Percentiles rank a stretch among this genome's conserved stretches.
Conservation (phyloP, 768 basidiomycete species). For the Cystofilobasidium capitatum region DNA sequence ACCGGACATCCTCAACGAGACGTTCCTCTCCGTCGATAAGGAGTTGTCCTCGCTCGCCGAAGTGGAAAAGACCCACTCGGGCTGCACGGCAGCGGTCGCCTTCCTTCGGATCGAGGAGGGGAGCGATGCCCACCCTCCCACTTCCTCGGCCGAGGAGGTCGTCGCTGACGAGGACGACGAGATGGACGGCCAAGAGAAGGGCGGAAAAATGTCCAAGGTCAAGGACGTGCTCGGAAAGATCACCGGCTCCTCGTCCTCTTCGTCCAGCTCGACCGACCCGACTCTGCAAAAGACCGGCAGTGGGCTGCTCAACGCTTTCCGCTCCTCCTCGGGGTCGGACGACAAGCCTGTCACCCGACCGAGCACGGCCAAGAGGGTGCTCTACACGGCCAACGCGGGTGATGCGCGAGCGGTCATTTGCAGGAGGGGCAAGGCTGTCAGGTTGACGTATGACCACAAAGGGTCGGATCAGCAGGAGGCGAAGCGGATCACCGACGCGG, state of each 20-base stretch:
- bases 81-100: slow-evolving; percentile 92
- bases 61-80: slow-evolving; percentile 84
- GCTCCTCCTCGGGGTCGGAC: background rate
- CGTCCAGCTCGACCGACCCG: background rate
- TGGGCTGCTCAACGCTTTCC: background rate
- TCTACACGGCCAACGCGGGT: slow-evolving; percentile 94
- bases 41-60: slow-evolving; percentile 73
- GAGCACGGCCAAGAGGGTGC: slow-evolving; percentile 56
- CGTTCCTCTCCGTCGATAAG: slow-evolving; percentile 86
- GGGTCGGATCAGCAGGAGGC: slow-evolving; percentile 95
- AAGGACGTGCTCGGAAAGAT: slow-evolving; percentile 22
- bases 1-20: slow-evolving; percentile 81
- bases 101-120: slow-evolving; percentile 85
- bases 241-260: background rate
- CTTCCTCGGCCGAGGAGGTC: background rate
- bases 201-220: slow-evolving; percentile 17
- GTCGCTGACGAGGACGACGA: background rate
- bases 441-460: slow-evolving; percentile 97
- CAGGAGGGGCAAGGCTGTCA: slow-evolving; percentile 76
- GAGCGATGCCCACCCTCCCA: slow-evolving; percentile 38
- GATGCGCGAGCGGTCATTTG: slow-evolving; percentile 92
- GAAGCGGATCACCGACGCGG: slow-evolving; percentile 92
- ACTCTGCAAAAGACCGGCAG: background rate
- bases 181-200: background rate
- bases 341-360: background rate